Evolutionary conservation across 352 stramenopile species (phyloP).

Genomic region (Phytopythium chamaehyphon): DNA sequence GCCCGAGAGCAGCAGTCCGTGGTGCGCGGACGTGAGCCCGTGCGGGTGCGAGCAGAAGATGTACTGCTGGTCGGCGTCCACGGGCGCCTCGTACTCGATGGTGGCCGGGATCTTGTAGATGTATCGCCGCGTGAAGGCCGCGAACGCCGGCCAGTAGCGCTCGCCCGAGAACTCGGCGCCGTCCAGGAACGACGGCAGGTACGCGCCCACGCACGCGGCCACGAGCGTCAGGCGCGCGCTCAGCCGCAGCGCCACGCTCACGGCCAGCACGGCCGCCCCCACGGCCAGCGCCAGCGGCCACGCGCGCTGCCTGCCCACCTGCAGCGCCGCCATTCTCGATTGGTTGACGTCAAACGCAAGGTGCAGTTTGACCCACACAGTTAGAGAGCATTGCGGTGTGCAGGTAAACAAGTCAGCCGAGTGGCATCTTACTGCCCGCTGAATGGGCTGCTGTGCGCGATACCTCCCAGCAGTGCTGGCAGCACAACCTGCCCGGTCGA

Average conservation of each 20-base stretch:
- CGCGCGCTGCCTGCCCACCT: slow-evolving; percentile 13
- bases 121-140: slow-evolving; percentile 23
- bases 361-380: too few relatives aligned
- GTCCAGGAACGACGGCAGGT: slow-evolving; percentile 58
- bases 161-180: slow-evolving; percentile 52
- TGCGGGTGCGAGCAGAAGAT: slow-evolving; percentile 81
- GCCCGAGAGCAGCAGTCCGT: slow-evolving; percentile 58
- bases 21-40: slow-evolving; percentile 63
- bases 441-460: too few relatives aligned
- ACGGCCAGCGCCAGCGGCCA: slow-evolving; percentile 31
- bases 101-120: slow-evolving; percentile 43
- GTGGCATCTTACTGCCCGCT: too few relatives aligned
- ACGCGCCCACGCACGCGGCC: slow-evolving; percentile 24
- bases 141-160: slow-evolving; percentile 56
- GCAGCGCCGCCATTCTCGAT: background rate
- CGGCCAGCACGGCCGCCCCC: slow-evolving; percentile 20
- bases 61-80: slow-evolving; percentile 62
- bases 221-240: slow-evolving; percentile 14
- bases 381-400: too few relatives aligned
- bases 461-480: too few relatives aligned
- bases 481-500: too few relatives aligned
- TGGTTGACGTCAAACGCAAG: background rate
- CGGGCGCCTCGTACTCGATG: slow-evolving; percentile 63
- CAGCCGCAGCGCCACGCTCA: slow-evolving; percentile 23
- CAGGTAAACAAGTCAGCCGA: too few relatives aligned